Evolutionary conservation across 208 protist species (phyloP), one percentile per base, ranked within the genome.

Genomic region (Leishmania mexicana): DNA sequence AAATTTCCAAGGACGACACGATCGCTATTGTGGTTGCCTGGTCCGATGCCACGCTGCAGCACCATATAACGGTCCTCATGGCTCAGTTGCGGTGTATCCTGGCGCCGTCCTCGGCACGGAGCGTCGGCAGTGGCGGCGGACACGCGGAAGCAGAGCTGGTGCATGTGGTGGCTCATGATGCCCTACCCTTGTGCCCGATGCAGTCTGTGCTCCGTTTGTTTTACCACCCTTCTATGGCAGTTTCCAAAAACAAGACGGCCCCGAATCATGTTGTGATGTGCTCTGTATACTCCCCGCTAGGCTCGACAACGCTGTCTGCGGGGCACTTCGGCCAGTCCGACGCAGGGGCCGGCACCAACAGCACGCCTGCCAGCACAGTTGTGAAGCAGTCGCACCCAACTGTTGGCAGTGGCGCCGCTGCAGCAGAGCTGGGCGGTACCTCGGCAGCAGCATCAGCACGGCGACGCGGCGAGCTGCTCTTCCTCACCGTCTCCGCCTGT

Each of bases 161-260:
- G 42, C 83, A 83, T 3, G 35, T 85, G 17, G 75, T 83, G 6
- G 60, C 80, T 11, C 86, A 86, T 42, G 84, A 87, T 38, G 85
- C 88, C 0, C 81, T 92, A n/a, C 85, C 89, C 28, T 83, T 83
- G 78, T 62, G 42, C 19, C 57, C 81, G 1, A 49, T 31, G 64
- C 79, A 81, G 51, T 73, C 54, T 28, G 79, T 88, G 4, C 85
- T 88, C 51, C 85, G 84, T 21, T 81, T 89, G n/a, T 91, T 91
- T 51, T 75, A 80, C 68, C 67, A 78, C 64, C 75, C 49, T 8
- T 75, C 58, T 17, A 73, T 79, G 47, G 78, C 79, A n/a, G 75
- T 73, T 49, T 49, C 70, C 8, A 13, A 65, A 19, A 54, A n/a
- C 35, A 19, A 15, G 24, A 15, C 5, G 28, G n/a, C 21, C 45